Conservation (phyloP, 1,284 basidiomycete genomes). For the Irpex sp. region DNA sequence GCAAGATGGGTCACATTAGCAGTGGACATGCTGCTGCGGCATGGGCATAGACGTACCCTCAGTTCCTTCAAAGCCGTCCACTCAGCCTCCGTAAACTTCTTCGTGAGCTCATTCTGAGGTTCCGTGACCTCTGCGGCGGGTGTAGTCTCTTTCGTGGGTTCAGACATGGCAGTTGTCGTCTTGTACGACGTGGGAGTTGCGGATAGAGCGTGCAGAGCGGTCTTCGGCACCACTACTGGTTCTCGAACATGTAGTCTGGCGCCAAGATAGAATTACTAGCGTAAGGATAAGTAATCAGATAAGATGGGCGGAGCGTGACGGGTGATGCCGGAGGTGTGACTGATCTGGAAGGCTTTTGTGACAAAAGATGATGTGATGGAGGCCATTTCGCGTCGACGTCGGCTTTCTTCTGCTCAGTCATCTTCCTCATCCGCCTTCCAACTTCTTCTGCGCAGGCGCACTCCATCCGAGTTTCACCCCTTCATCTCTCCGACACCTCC, state of each 20-base stretch:
- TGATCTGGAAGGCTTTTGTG: neutral
- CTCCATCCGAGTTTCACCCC: conserved; percentile 11
- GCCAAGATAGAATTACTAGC: neutral
- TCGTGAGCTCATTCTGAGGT: conserved; percentile 62
- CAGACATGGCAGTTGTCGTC: neutral
- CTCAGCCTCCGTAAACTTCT: conserved; percentile 61
- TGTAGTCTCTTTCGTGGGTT: neutral
- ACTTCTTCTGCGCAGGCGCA: conserved; percentile 13
- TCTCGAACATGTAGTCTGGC: neutral
- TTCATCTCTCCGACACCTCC: conserved; percentile 3
- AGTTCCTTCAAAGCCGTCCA: conserved; percentile 65
- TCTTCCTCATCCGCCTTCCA: neutral
- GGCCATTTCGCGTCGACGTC: neutral
- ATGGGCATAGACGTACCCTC: conserved; percentile 55
- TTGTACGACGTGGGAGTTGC: neutral
- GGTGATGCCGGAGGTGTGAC: neutral
- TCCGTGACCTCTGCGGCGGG: conserved; percentile 28
- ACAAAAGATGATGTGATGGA: neutral
- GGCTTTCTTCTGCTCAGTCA: conserved; percentile 2
- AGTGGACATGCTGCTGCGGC: neutral
- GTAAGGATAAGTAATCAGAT: neutral
- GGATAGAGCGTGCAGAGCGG: neutral
- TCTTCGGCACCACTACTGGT: neutral
- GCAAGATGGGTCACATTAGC: conserved; percentile 3
- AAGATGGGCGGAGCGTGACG: neutral